Evolutionary conservation across 2,329 filamentous ascomycete genomes (phyloP).

Genomic region (Aspergillus felis): DNA sequence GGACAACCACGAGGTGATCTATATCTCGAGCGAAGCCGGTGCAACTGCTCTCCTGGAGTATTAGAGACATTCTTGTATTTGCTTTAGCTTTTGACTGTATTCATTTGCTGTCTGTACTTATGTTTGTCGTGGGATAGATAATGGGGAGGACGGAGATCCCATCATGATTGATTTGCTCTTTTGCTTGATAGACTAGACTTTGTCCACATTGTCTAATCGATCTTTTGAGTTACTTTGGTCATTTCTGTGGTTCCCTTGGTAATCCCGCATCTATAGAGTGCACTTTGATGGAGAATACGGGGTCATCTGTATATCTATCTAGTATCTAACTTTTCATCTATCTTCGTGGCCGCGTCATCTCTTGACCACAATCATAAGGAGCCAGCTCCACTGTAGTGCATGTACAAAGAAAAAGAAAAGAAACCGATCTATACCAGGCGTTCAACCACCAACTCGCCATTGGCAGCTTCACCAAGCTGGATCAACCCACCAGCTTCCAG

Average conservation of each 20-base stretch:
- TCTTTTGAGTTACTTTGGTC: not conserved
- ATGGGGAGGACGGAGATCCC: not conserved
- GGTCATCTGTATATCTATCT: not conserved
- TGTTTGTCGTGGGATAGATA: conserved; percentile 5
- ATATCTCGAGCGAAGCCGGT: conserved; percentile 89
- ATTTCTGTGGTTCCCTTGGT: not conserved
- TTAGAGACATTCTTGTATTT: conserved; percentile 13
- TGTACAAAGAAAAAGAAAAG: conserved; percentile 1
- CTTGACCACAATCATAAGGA: conserved; percentile 1
- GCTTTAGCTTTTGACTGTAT: not conserved
- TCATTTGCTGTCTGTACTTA: conserved; percentile 1
- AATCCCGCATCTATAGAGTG: not conserved
- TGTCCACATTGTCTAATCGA: not conserved
- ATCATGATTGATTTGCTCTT: conserved; percentile 4
- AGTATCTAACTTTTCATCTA: not conserved
- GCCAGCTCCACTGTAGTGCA: conserved; percentile 14
- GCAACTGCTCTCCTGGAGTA: conserved; percentile 67
- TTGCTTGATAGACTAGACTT: conserved; percentile 3
- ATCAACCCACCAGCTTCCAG: conserved; percentile 40
- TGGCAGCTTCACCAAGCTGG: conserved; percentile 17
- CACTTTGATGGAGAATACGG: no score
- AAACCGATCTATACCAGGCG: conserved; percentile 26
- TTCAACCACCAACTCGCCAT: conserved; percentile 32
- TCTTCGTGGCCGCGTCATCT: not conserved
- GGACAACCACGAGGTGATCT: conserved; percentile 86